Conservation (phyloP, 352 stramenopile species). For the Lagenidium giganteum region DNA sequence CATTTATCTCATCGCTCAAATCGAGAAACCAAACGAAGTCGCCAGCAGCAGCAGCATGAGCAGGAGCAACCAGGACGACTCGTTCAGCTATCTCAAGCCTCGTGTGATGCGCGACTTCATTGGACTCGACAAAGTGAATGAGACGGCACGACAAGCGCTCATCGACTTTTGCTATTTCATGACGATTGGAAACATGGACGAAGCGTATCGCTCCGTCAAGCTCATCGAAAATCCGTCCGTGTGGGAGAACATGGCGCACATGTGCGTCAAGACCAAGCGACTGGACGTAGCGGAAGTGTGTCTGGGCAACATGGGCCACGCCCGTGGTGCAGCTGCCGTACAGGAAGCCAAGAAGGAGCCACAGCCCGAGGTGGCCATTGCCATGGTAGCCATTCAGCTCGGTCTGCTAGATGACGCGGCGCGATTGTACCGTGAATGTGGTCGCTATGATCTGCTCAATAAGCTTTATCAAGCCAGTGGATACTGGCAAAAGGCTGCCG, state of each 20-base stretch:
- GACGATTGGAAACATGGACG: conserved; percentile 94
- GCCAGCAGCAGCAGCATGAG: conserved; percentile 30
- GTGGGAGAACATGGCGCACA: conserved; percentile 96
- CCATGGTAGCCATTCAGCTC: conserved; percentile 91
- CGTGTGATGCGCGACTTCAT: conserved; percentile 94
- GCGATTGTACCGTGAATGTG: conserved; percentile 87
- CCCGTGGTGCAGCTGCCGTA: conserved; percentile 86
- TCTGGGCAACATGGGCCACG: conserved; percentile 93
- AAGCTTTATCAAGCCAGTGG: conserved; percentile 88
- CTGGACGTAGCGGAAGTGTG: conserved; percentile 94
- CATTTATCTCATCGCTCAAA: conserved; percentile 66
- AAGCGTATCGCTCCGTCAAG: conserved; percentile 91
- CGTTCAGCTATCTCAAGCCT: conserved; percentile 51
- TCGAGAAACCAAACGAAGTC: conserved; percentile 34
- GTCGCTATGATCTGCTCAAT: conserved; percentile 91
- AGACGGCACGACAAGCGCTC: conserved; percentile 78
- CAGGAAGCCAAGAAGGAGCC: conserved; percentile 61
- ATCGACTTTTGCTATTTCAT: conserved; percentile 96
- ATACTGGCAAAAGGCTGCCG: conserved; percentile 88
- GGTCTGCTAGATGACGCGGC: conserved; percentile 89
- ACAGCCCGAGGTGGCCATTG: conserved; percentile 79
- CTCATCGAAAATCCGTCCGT: conserved; percentile 90
- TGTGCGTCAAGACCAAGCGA: conserved; percentile 95
- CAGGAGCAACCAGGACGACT: conserved; percentile 23
- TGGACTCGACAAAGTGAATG: conserved; percentile 86